A percentile compares a stretch with the other conserved stretches of the same genome.
phyloP scores from a whole-genome alignment of 768 basidiomycete genomes.

The Leccinum incarnatum region DNA sequence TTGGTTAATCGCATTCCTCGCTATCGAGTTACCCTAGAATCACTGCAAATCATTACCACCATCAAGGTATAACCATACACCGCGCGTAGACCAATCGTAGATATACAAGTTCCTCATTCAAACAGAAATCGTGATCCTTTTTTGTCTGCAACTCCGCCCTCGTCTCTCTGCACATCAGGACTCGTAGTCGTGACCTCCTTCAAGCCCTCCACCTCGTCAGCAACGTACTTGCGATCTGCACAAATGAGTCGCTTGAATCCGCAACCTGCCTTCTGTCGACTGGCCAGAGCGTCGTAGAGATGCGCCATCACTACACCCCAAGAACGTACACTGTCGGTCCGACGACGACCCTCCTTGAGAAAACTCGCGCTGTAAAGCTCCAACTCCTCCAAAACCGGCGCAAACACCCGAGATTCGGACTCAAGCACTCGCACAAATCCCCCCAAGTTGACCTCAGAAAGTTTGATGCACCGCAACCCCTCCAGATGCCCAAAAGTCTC shows the following conservation, averaged over 20 bases:
- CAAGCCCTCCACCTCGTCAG: conserved; percentile 1
- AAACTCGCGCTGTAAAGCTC: conserved; percentile 11
- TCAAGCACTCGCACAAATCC: conserved; percentile 12
- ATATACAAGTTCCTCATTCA: neutral
- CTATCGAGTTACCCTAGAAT: conserved; percentile 1
- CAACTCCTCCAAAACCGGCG: conserved; percentile 15
- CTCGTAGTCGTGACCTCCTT: neutral
- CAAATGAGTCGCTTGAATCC: conserved; percentile 13
- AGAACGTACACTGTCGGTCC: neutral
- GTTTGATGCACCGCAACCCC: conserved; percentile 11
- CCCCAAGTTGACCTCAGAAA: conserved; percentile 6
- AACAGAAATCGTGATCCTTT: neutral
- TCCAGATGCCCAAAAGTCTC: conserved; percentile 14
- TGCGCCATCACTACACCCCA: conserved; percentile 7
- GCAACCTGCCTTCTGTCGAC: conserved; percentile 10
- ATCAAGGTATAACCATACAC: neutral
- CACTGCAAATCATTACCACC: neutral
- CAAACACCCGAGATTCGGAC: conserved; percentile 7
- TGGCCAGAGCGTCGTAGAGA: conserved; percentile 16
- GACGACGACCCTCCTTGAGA: conserved; percentile 3
- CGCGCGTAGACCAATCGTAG: neutral
- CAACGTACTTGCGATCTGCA: conserved; percentile 11
- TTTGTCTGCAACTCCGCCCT: neutral
- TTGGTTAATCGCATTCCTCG: conserved; percentile 26
- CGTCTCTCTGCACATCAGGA: neutral